These are phyloP conservation scores for Dryas integrifolia DNA, from an alignment of 331 rosid genomes.

Conservation along the genomic window DNA sequence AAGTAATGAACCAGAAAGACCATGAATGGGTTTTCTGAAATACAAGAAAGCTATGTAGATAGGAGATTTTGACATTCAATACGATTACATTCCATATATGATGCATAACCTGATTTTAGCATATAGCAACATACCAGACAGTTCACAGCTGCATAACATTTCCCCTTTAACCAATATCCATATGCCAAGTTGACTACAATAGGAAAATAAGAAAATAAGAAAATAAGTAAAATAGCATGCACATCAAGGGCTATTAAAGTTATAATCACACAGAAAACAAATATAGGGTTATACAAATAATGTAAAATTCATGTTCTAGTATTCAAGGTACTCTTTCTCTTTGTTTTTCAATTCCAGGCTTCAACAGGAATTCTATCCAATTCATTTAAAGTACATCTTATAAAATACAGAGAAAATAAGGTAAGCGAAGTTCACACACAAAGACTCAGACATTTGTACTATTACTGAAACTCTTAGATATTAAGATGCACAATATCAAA, in stretches of 20 bases:
- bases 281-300: background rate
- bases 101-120: conserved; percentile 26
- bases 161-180: conserved; percentile 78
- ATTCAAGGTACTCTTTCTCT: background rate
- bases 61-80: background rate
- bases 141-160: conserved; percentile 67
- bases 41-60: background rate
- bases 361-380: background rate
- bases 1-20: background rate
- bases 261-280: background rate
- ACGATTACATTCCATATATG: background rate
- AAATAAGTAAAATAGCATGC: background rate
- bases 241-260: background rate
- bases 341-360: background rate
- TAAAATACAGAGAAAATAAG: too few relatives aligned
- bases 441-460: too few relatives aligned
- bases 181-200: conserved; percentile 83
- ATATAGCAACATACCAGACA: conserved; percentile 53
- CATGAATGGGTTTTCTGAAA: background rate
- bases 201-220: background rate
- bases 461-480: too few relatives aligned
- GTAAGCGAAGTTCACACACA: too few relatives aligned
- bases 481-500: too few relatives aligned
- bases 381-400: too few relatives aligned
- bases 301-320: background rate